phyloP scores from a whole-genome alignment of 1,284 basidiomycete species.

The Farysia itapuensis region DNA sequence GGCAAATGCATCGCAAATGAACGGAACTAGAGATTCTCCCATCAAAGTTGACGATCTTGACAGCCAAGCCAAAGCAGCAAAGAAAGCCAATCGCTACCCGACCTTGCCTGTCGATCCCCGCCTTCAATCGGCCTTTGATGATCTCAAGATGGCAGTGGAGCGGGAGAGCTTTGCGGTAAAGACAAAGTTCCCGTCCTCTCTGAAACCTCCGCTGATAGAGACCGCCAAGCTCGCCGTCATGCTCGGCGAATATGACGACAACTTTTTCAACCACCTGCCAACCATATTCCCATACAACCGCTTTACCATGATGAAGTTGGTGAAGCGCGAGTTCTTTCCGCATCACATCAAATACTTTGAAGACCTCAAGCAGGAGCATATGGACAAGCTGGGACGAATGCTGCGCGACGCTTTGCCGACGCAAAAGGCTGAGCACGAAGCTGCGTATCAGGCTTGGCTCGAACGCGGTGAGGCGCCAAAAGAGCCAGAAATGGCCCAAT shows the following conservation, averaged over 20 bases:
- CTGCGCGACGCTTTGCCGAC: conserved; percentile 39
- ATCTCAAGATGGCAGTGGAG: conserved; percentile 68
- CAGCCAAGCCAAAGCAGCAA: conserved; percentile 62
- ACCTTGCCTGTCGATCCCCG: conserved; percentile 66
- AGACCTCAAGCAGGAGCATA: conserved; percentile 48
- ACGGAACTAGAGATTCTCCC: conserved; percentile 67
- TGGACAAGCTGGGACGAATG: conserved; percentile 37
- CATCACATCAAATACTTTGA: conserved; percentile 49
- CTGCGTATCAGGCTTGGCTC: conserved; percentile 30
- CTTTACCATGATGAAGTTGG: conserved; percentile 65
- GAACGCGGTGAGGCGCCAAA: conserved; percentile 33
- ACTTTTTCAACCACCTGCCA: conserved; percentile 86
- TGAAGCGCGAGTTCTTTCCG: conserved; percentile 55
- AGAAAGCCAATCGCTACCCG: conserved; percentile 45
- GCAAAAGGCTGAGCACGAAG: conserved; percentile 46
- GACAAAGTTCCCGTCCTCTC: conserved; percentile 80
- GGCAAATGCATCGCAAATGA: conserved; percentile 47
- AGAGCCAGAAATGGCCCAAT: conserved; percentile 8
- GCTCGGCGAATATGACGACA: conserved; percentile 83
- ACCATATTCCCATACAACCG: conserved; percentile 87
- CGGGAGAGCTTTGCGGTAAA: conserved; percentile 63
- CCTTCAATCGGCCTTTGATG: conserved; percentile 68
- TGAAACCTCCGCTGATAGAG: conserved; percentile 74
- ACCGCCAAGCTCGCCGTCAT: conserved; percentile 78
- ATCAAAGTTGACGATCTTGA: conserved; percentile 64